Base-by-base conservation (phyloP, 495 filamentous ascomycete genomes). In the Penicillium lagena region DNA sequence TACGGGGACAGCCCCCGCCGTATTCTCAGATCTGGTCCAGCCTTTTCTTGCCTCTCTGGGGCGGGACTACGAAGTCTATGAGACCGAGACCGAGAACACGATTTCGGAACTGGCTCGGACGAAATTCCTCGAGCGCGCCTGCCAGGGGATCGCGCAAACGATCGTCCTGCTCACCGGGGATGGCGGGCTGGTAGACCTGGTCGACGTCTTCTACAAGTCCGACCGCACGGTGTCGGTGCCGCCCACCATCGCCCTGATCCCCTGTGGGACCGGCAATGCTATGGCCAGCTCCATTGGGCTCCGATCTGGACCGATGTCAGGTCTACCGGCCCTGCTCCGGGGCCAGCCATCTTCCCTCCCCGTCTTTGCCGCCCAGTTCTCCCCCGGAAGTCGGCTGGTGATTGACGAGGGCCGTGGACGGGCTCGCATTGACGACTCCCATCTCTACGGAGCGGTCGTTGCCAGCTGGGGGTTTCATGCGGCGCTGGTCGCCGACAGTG, bases 401-500 rank as follows among this genome's bases (percentile, higher is more conserved):
- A 40, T 51, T 7, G 56, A 68, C n/a, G 63, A 70, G 36, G 70
- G 68, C 17, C 56, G 49, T n/a, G 38, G 46, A 27, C 62, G 58
- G n/a, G 45, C 33, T 11, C 42, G 47, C 12, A 51, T 68, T 31
- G 39, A 37, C 29, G 13, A 2, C 6, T 27, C 51, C 48, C 27
- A 64, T 43, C 27, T 91, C 14, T 75, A 79, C 51, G 89, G 88
- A n/a, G 83, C 83, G 10, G 85, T 96, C 29, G 90, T 96, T 10
- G 80, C 81, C 28, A 88, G 82, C 50, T 95, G 90, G 80, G 91
- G 85, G 31, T 77, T 96, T 45, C 91, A 97, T 59, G 87, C 91
- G 30, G 75, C 80, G 11, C 67, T 97, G 0, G 90, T 97, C 17
- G 90, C 86, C 34, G 87, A 95, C 63, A 88, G 84, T 58, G 90